Evolutionary conservation across 805 yeast species (phyloP).

Genomic region (Suhomyces faveliae): DNA sequence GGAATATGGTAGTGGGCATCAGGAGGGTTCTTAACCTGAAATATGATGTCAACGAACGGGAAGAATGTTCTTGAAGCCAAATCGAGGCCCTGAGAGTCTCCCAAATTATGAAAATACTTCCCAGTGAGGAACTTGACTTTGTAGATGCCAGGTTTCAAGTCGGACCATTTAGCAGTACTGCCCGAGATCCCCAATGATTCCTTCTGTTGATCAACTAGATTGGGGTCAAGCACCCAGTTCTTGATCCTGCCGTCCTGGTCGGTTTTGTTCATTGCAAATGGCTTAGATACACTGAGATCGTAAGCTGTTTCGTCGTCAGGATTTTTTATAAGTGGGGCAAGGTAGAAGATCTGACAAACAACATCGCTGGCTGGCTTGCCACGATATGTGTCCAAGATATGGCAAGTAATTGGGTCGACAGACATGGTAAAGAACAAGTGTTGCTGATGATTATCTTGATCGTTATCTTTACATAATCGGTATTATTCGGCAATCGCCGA

Average conservation of each 20-base stretch:
- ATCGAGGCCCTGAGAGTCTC: constrained; percentile 11
- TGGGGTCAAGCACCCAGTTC: constrained; percentile 57
- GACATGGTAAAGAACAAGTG: constrained; percentile 16
- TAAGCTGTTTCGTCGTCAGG: constrained; percentile 28
- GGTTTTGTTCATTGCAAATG: constrained; percentile 70
- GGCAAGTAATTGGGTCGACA: constrained; percentile 76
- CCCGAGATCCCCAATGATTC: constrained; percentile 27
- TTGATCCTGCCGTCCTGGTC: constrained; percentile 79
- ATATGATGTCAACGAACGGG: constrained; percentile 82
- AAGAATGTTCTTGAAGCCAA: constrained; percentile 58
- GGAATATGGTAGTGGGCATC: constrained; percentile 90
- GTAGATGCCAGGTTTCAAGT: constrained; percentile 61
- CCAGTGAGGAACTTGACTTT: constrained; percentile 77
- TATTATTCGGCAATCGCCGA: background rate
- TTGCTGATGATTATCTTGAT: background rate
- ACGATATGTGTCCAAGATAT: constrained; percentile 76
- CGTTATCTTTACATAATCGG: background rate
- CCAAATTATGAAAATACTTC: constrained; percentile 49
- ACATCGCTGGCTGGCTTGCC: constrained; percentile 85
- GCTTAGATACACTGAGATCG: constrained; percentile 24
- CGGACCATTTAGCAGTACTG: constrained; percentile 39
- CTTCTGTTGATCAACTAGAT: constrained; percentile 12
- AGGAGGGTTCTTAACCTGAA: constrained; percentile 63
- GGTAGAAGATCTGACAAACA: constrained; percentile 56
- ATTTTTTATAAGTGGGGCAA: constrained; percentile 24